Percentiles rank a stretch among this genome's conserved stretches.
Conservation (phyloP, 768 basidiomycete species). For the Leccinum olivaceopallidum region DNA sequence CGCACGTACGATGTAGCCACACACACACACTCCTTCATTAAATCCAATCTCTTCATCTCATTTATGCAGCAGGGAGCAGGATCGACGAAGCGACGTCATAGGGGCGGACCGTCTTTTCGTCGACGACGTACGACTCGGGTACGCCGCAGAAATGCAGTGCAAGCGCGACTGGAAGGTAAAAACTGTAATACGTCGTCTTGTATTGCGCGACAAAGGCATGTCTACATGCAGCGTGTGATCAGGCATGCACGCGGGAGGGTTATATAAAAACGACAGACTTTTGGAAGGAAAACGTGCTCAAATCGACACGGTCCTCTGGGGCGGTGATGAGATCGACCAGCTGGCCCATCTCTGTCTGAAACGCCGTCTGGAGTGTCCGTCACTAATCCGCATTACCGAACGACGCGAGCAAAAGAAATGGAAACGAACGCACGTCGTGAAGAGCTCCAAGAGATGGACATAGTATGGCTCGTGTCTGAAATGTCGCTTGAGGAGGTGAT, state of each 20-base stretch:
- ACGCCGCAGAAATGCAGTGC: conserved; percentile 5
- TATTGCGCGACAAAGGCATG: conserved; percentile 1
- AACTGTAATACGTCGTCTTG: conserved; percentile 62
- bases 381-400: not conserved
- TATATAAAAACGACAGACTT: not conserved
- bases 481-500: conserved; percentile 82
- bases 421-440: conserved; percentile 61
- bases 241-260: not conserved
- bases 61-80: not conserved
- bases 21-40: not conserved
- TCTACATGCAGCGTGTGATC: not conserved
- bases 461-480: conserved; percentile 83
- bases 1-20: not conserved
- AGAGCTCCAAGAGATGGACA: conserved; percentile 85
- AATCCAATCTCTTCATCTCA: not conserved
- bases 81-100: conserved; percentile 4
- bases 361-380: conserved; percentile 1
- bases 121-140: conserved; percentile 34
- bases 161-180: conserved; percentile 7
- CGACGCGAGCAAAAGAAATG: not conserved
- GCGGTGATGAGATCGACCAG: not conserved
- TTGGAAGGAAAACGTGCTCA: conserved; percentile 5
- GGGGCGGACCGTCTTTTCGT: conserved; percentile 31
- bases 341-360: conserved; percentile 5
- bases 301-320: not conserved